Evolutionary conservation across 805 yeast species (phyloP).

Genomic region (Saccharomyces paradoxus): DNA sequence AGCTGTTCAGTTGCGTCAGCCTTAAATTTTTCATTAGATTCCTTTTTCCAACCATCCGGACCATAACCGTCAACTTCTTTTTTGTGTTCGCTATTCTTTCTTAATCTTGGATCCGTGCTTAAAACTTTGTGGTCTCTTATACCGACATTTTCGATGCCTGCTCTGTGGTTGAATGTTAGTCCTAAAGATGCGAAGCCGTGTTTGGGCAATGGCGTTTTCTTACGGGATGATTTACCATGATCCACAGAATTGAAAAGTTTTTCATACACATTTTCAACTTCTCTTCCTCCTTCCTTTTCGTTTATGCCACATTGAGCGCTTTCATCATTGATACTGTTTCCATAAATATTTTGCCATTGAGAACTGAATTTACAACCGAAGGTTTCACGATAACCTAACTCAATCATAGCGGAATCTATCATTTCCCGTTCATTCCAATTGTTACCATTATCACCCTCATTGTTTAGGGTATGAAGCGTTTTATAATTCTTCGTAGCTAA

Average conservation of each 20-base stretch:
- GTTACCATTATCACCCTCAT: conserved; percentile 2
- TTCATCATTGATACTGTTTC: conserved; percentile 13
- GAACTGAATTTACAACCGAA: conserved; percentile 34
- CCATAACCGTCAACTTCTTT: conserved; percentile 76
- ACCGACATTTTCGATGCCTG: conserved; percentile 82
- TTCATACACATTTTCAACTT: conserved; percentile 20
- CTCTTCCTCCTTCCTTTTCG: conserved; percentile 1
- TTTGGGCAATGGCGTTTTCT: background rate
- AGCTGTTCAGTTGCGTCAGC: conserved; percentile 48
- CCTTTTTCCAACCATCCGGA: conserved; percentile 47
- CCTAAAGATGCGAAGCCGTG: conserved; percentile 25
- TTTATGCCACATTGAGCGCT: background rate
- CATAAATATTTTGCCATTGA: conserved; percentile 44
- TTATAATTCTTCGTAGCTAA: conserved; percentile 28
- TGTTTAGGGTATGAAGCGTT: conserved; percentile 15
- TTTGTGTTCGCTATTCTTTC: conserved; percentile 53
- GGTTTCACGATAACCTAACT: conserved; percentile 63
- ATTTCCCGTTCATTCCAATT: conserved; percentile 5
- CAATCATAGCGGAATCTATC: conserved; percentile 60
- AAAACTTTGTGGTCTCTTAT: conserved; percentile 73
- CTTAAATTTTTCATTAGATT: conserved; percentile 43
- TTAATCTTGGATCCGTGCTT: conserved; percentile 76
- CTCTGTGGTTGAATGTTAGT: conserved; percentile 68
- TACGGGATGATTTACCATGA: background rate
- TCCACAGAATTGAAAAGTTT: background rate